Evolutionary conservation across 169 alveolate genomes (phyloP).

Genomic region (Eimeria necatrix): DNA sequence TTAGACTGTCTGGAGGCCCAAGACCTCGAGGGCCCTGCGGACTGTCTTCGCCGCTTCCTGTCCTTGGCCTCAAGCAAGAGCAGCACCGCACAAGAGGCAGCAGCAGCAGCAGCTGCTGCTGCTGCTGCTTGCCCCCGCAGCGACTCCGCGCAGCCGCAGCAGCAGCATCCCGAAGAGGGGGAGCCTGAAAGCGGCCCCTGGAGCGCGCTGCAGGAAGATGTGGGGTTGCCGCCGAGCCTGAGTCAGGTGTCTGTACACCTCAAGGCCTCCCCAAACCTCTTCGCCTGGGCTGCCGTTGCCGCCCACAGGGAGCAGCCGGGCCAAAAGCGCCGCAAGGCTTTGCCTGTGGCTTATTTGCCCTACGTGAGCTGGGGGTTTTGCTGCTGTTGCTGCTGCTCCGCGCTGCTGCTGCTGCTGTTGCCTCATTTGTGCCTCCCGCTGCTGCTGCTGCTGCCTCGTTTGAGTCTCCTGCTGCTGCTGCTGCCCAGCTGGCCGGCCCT

Average conservation of each 20-base stretch:
- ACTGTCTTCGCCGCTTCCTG: conserved; percentile 1
- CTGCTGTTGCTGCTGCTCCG: neutral
- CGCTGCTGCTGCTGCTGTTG: neutral
- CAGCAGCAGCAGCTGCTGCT: conserved; percentile 26
- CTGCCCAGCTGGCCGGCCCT: neutral
- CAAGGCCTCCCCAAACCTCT: conserved; percentile 34
- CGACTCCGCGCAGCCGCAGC: conserved; percentile 15
- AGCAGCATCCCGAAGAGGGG: conserved; percentile 9
- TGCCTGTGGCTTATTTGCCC: conserved; percentile 13
- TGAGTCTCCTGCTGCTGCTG: neutral
- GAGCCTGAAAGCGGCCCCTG: neutral
- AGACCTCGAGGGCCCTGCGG: neutral
- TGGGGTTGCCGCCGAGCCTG: neutral
- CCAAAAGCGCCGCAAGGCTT: neutral
- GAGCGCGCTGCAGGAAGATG: conserved; percentile 35
- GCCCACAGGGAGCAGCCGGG: neutral
- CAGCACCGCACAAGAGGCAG: neutral
- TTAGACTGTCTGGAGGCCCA: neutral
- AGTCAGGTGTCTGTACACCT: conserved; percentile 21
- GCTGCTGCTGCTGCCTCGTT: neutral
- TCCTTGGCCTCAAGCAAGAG: neutral
- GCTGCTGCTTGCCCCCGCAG: neutral
- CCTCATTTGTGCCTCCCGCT: neutral
- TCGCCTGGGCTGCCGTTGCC: conserved; percentile 21
- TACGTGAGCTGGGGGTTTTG: neutral